Base-by-base conservation (phyloP, 352 stramenopile species). In the Pythium pyrilobum region DNA sequence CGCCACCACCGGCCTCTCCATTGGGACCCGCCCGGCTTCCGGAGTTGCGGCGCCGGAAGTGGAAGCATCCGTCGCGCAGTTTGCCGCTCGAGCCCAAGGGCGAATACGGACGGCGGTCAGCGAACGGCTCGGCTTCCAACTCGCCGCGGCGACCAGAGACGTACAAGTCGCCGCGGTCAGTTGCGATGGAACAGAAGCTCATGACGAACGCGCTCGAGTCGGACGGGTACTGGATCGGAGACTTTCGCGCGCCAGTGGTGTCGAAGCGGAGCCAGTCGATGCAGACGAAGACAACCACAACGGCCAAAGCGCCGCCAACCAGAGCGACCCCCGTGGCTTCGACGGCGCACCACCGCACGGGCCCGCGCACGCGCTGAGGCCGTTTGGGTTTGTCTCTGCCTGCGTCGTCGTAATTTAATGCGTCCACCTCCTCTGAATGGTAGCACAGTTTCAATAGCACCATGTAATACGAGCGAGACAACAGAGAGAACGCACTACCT, bases 171-270 rank as follows among this genome's bases (percentile, higher is more conserved):
- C 66, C 62, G 13, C 59, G 59, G 40, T 66, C 60, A 16, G 52
- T 58, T 18, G 59, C 57, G n/a, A 65, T 62, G 20, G 71, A 77
- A 29, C 67, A 67, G 23, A 68, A 81, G 56, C 64, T 67, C 39
- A 66, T 87, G 50, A 69, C 84, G 56, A 68, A 76, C 43, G 76
- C 76, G 18, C 59, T 85, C 52, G 72, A 69, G 36, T 64, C 70
- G n/a, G 75, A 89, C 28, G 78, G 78, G n/a, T 89, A 89, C 59
- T 89, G 74, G 72, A 89, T 89, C 56, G 78, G 78, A 40, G 75
- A 89, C 62, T 89, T 85, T 42, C 70, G 74, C 40, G 52, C 71
- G 20, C 74, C 71, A 15, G 25, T 75, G 50, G 60, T 78, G 33
- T 46, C 62, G 7, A 62, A 52, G 43, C 49, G 56, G 29, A 74